These are phyloP conservation scores for Nakazawaea laoshanensis DNA, from an alignment of 805 yeast species.

Conservation along the genomic window DNA sequence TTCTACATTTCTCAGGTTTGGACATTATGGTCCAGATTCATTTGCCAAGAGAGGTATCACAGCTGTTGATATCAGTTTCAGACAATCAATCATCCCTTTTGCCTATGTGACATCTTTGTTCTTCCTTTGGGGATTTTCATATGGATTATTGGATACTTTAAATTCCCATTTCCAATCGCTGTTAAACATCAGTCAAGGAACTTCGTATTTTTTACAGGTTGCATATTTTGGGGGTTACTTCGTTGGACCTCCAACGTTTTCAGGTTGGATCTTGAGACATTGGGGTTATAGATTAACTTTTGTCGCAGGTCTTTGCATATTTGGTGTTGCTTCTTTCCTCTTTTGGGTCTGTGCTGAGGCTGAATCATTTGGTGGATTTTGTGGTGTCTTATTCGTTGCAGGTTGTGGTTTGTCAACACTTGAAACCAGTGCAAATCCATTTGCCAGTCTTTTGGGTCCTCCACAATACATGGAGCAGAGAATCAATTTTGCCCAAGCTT, in stretches of 20 bases:
- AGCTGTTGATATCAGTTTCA: conserved; percentile 9
- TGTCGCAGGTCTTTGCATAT: conserved; percentile 9
- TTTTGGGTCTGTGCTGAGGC: conserved; percentile 13
- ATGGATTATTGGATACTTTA: conserved; percentile 12
- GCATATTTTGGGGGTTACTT: conserved; percentile 13
- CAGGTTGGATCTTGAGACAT: conserved; percentile 9
- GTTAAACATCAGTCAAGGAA: conserved; percentile 9
- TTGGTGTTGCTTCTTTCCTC: conserved; percentile 11
- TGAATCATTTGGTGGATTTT: conserved; percentile 11
- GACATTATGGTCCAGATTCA: conserved; percentile 12
- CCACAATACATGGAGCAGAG: conserved; percentile 10
- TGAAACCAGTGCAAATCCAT: conserved; percentile 12
- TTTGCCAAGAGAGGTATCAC: conserved; percentile 12
- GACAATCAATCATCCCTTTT: conserved; percentile 11
- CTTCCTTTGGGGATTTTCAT: conserved; percentile 13
- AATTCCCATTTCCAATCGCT: conserved; percentile 12
- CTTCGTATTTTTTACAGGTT: conserved; percentile 11
- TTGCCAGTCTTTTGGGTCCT: conserved; percentile 11
- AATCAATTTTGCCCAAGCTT: conserved; percentile 11
- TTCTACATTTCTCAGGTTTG: conserved; percentile 8
- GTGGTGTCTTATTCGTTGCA: conserved; percentile 12
- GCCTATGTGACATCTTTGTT: conserved; percentile 10
- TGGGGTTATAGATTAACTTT: conserved; percentile 11
- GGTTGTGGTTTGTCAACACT: conserved; percentile 13
- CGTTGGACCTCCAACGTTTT: conserved; percentile 10